Base-by-base conservation (phyloP, 2,329 filamentous ascomycete genomes). In the Scopulariopsis brevicaulis region DNA sequence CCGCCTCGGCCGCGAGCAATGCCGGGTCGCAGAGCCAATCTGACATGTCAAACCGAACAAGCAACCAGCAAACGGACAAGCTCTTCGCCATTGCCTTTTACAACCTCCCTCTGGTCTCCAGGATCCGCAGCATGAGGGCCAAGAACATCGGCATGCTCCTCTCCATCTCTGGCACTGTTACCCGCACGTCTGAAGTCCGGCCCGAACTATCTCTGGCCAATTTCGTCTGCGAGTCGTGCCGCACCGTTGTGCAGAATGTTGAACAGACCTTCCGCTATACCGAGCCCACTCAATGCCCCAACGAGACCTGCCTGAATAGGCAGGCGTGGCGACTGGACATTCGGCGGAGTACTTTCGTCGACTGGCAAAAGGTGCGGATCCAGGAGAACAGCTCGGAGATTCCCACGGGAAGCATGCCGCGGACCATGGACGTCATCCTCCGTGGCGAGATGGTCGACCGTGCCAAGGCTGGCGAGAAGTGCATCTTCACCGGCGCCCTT, bases 311-410 rank as follows among this genome's bases (percentile, higher is more conserved):
- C 70, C 86, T 86, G 65, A 99, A 99, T 74, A 86, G 94, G 28
- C 77, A 86, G 59, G 90, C 89, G n/a, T 99, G 94, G 94, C 85
- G 91, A 63, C 75, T 99, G n/a, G 93, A 99, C 65, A 96, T 99
- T 66, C 82, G 90, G 51, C 93, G 96, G 71, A 96, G 92, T 71
- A 97, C 92, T 0, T 99, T 99, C 69, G 89, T 99, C 61, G 94
- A 99, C 74, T 99, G 94, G 94, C 94, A 99, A 70, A 97, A 97
- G 71, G 91, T 97, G 25, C 89, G 95, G 62, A 90, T 97, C 61
- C 94, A 99, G 73, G 94, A 99, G 72, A 99, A 97, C 75, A 96
- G 91, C 64, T 93, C 93, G 4, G 94, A 99, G 70, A 99, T 99
- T 43, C 94, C 94, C 0, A 99, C 94, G 0, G 94, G 94, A 58